Percentiles rank a stretch among this genome's conserved stretches.
Conservation (phyloP, 441 rosid genomes). For the Populus hybrid region DNA sequence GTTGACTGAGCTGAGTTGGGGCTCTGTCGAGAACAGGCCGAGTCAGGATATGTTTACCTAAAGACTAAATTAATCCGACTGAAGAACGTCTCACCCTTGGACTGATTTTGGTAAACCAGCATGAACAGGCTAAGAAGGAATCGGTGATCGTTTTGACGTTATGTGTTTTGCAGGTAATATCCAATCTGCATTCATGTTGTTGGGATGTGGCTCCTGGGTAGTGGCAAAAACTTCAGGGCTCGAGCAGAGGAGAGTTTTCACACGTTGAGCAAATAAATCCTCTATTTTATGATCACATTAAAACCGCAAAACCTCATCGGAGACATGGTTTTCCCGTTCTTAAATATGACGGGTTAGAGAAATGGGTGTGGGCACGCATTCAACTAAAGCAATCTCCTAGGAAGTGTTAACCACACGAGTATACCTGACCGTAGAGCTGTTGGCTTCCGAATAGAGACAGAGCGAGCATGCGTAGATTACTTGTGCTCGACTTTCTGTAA, state of each 20-base stretch:
- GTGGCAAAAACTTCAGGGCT: neutral
- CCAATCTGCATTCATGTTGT: neutral
- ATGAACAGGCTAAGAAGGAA: neutral
- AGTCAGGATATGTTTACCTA: neutral
- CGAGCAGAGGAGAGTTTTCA: neutral
- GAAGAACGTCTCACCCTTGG: neutral
- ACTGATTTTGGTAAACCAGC: neutral
- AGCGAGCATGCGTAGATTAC: neutral
- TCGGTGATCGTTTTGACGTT: neutral
- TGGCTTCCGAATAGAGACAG: neutral
- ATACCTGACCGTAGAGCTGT: no score
- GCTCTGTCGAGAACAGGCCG: neutral
- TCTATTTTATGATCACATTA: neutral
- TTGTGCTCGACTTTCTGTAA: neutral
- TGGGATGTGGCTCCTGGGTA: neutral
- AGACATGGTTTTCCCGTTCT: neutral
- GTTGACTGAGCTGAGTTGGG: neutral
- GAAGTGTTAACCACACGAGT: neutral
- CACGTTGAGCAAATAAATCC: neutral
- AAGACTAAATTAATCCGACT: neutral
- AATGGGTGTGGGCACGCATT: neutral
- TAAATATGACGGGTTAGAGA: neutral
- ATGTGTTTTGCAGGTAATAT: neutral
- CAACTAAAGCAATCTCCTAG: neutral
- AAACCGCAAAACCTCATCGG: neutral